Evolutionary conservation across 805 yeast genomes (phyloP).

Genomic region (Metschnikowia picachoensis): DNA sequence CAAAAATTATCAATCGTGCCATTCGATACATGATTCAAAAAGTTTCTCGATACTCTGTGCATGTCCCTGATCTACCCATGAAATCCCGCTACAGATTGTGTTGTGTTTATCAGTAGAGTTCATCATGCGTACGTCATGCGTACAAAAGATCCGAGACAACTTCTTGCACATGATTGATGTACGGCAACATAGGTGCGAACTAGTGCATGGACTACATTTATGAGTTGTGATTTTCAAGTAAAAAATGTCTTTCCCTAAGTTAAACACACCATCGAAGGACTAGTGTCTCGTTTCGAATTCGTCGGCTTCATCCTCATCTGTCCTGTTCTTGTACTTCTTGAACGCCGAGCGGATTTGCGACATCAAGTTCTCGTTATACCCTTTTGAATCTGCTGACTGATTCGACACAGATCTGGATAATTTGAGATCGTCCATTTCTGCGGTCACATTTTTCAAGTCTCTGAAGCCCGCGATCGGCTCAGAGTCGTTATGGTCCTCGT

Average conservation of each 20-base stretch:
- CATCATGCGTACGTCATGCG: too few species aligned
- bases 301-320: conserved; percentile 35
- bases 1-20: too few species aligned
- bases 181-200: too few species aligned
- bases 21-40: too few species aligned
- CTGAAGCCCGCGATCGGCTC: conserved; percentile 18
- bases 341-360: conserved; percentile 36
- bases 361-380: conserved; percentile 31
- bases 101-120: too few species aligned
- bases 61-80: too few species aligned
- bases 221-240: not conserved
- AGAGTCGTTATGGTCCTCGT: conserved; percentile 34
- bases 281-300: conserved; percentile 46
- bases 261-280: not conserved
- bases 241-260: not conserved
- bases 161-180: too few species aligned
- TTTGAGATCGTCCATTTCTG: conserved; percentile 17
- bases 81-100: too few species aligned
- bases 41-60: too few species aligned
- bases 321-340: conserved; percentile 26
- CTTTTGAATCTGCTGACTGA: conserved; percentile 28
- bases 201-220: too few species aligned
- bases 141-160: too few species aligned
- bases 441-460: conserved; percentile 19
- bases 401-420: conserved; percentile 20